These are phyloP conservation scores for Russula vinacea DNA, from an alignment of 768 basidiomycete genomes.

Conservation along the genomic window DNA sequence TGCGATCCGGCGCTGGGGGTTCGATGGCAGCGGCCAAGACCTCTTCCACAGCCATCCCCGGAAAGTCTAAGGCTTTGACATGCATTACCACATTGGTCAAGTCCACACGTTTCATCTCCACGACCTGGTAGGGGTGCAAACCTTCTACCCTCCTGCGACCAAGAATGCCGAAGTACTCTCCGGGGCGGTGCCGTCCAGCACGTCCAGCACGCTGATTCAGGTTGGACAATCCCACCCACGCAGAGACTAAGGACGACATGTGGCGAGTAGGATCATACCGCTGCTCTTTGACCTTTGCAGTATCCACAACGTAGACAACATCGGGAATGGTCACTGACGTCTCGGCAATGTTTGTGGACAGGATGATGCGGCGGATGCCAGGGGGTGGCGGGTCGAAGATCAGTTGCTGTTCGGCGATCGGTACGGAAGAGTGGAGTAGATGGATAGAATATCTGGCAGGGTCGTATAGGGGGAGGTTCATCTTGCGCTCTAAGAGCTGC, in stretches of 20 bases:
- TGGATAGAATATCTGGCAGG: constrained; percentile 62
- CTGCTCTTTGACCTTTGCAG: constrained; percentile 83
- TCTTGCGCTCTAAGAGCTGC: constrained; percentile 47
- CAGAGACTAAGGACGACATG: constrained; percentile 83
- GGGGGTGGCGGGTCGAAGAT: constrained; percentile 79
- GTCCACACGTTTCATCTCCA: constrained; percentile 93
- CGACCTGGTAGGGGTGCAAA: constrained; percentile 78
- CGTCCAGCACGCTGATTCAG: constrained; percentile 89
- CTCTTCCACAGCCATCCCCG: constrained; percentile 80
- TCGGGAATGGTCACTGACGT: constrained; percentile 94
- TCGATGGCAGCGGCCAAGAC: constrained; percentile 84
- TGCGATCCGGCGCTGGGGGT: constrained; percentile 74
- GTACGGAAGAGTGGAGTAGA: constrained; percentile 84
- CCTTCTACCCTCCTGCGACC: constrained; percentile 55
- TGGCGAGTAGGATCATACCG: constrained; percentile 85
- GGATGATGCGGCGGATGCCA: constrained; percentile 82
- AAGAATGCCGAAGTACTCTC: constrained; percentile 87
- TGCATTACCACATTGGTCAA: constrained; percentile 94
- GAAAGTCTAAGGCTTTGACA: constrained; percentile 88
- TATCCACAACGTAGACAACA: constrained; percentile 91
- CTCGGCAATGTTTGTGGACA: constrained; percentile 94
- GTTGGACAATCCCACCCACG: constrained; percentile 90
- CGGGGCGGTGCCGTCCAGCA: constrained; percentile 85
- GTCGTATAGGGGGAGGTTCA: constrained; percentile 63
- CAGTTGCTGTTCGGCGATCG: constrained; percentile 81